phyloP scores from a whole-genome alignment of 2,329 filamentous ascomycete genomes.

The Penicillium glabrum region DNA sequence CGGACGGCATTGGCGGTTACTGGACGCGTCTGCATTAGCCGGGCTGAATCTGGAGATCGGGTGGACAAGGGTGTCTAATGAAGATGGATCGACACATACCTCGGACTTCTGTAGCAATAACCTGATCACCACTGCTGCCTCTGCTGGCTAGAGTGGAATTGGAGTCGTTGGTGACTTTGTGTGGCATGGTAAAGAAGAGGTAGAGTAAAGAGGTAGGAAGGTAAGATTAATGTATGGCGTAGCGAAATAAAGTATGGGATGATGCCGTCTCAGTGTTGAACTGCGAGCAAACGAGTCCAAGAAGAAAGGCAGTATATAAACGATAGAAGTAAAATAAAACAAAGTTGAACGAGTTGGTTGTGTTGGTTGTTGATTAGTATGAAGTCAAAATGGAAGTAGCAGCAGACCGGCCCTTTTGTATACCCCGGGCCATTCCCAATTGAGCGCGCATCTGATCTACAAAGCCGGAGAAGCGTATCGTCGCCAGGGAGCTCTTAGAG shows the following conservation, averaged over 20 bases:
- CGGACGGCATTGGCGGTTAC: constrained; percentile 30
- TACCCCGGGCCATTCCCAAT: constrained; percentile 25
- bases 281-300: constrained; percentile 14
- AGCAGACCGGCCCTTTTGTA: constrained; percentile 21
- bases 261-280: constrained; percentile 23
- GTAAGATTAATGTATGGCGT: not conserved
- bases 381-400: not conserved
- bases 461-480: constrained; percentile 20
- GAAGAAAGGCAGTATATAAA: constrained; percentile 1
- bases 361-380: constrained; percentile 2
- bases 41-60: constrained; percentile 24
- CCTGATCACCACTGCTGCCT: constrained; percentile 30
- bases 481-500: constrained; percentile 17
- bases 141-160: constrained; percentile 36
- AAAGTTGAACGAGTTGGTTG: not conserved
- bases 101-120: constrained; percentile 30
- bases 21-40: constrained; percentile 19
- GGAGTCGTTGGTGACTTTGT: constrained; percentile 36
- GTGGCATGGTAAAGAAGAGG: constrained; percentile 28
- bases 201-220: not conserved
- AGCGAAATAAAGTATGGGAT: constrained; percentile 2
- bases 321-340: not conserved
- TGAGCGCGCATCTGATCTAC: constrained; percentile 25
- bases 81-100: constrained; percentile 25
- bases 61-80: constrained; percentile 7